These are phyloP conservation scores for Tolypocladium guangdongense DNA, from an alignment of 2,329 filamentous ascomycete genomes.

Conservation along the genomic window DNA sequence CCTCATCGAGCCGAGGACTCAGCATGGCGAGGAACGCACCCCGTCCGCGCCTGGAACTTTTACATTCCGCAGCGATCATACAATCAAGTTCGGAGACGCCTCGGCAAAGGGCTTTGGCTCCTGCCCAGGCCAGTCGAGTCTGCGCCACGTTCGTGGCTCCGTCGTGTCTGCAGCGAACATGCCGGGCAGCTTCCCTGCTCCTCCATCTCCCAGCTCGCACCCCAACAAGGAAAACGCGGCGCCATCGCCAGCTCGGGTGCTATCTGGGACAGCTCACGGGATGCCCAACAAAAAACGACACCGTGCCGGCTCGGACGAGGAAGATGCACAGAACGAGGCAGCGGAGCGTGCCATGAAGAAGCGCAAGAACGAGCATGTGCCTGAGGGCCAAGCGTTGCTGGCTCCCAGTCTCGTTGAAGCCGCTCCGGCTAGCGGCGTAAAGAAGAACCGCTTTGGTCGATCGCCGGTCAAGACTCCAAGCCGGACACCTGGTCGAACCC, in stretches of 20 bases:
- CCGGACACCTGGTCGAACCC: constrained; percentile 2
- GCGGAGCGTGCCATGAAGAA: constrained; percentile 46
- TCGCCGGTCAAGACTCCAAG: constrained; percentile 12
- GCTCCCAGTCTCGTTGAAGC: constrained; percentile 33
- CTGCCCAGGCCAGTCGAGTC: constrained; percentile 46
- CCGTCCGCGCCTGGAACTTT: constrained; percentile 45
- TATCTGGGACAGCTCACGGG: constrained; percentile 45
- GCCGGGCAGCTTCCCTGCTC: constrained; percentile 44
- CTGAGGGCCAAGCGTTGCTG: constrained; percentile 41
- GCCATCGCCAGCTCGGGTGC: constrained; percentile 23
- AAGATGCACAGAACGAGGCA: constrained; percentile 38
- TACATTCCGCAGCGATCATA: constrained; percentile 56
- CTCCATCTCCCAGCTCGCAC: constrained; percentile 18
- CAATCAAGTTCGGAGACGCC: constrained; percentile 43
- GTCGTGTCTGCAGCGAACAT: constrained; percentile 31
- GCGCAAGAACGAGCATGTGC: constrained; percentile 36
- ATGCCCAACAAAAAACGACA: constrained; percentile 56
- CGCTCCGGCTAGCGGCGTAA: constrained; percentile 21
- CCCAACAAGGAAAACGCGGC: constrained; percentile 46
- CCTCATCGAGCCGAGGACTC: constrained; percentile 14
- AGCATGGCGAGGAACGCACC: constrained; percentile 14
- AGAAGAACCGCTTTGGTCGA: constrained; percentile 22
- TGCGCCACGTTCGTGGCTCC: constrained; percentile 49
- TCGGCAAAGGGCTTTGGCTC: constrained; percentile 43
- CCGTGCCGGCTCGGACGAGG: constrained; percentile 45